A percentile compares a stretch with the other conserved stretches of the same genome.
phyloP scores from a whole-genome alignment of 257 asterid species.

The Penstemon newberryi region DNA sequence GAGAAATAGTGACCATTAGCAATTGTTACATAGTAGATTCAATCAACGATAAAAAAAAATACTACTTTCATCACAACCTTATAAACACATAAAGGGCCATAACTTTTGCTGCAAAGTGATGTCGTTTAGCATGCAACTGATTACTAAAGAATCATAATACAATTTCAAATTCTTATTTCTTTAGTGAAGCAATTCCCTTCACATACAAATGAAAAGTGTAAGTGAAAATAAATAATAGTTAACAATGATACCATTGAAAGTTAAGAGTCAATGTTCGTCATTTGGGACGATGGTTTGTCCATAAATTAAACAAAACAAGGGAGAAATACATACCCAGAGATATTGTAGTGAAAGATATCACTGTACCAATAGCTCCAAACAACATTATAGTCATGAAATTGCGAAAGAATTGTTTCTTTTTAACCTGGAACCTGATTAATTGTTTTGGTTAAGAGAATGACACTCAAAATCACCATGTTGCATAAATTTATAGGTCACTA shows the following conservation, averaged over 20 bases:
- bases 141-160: no score
- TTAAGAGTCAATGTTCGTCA: conserved; percentile 9
- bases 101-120: no score
- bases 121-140: no score
- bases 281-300: background rate
- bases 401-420: conserved; percentile 98
- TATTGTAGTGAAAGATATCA: conserved; percentile 84
- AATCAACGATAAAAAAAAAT: conserved; percentile 10
- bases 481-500: conserved; percentile 22
- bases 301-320: conserved; percentile 24
- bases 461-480: conserved; percentile 19
- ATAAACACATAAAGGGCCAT: no score
- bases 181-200: conserved; percentile 10
- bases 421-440: conserved; percentile 91
- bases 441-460: conserved; percentile 19
- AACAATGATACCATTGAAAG: conserved; percentile 17
- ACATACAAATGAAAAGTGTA: background rate
- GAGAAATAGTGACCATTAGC: conserved; percentile 12
- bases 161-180: no score
- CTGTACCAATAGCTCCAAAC: conserved; percentile 94
- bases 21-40: conserved; percentile 19
- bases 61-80: no score
- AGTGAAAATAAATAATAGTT: conserved; percentile 10
- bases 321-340: conserved; percentile 61
- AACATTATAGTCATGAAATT: conserved; percentile 86